Percentiles rank a stretch among this genome's conserved stretches.
Conservation (phyloP, 2,329 filamentous ascomycete species). For the Fusarium sp. region DNA sequence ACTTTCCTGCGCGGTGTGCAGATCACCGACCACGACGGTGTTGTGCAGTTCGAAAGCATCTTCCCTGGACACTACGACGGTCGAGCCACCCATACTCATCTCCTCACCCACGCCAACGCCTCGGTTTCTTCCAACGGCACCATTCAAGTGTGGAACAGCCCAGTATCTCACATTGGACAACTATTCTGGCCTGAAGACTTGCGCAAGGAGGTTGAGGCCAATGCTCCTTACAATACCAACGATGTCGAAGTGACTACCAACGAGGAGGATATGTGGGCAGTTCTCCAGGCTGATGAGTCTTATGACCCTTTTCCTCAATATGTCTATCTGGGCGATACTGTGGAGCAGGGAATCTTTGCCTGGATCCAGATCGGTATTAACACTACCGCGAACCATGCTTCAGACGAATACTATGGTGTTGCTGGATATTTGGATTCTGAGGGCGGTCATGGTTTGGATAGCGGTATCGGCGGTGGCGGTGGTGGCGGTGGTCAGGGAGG, state of each 20-base stretch:
- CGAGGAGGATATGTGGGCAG: slow-evolving; percentile 20
- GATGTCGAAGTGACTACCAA: slow-evolving; percentile 1
- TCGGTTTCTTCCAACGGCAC: slow-evolving; percentile 14
- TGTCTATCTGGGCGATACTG: slow-evolving; percentile 7
- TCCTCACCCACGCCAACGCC: slow-evolving; percentile 7
- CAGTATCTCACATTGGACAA: slow-evolving; percentile 17
- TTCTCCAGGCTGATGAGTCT: slow-evolving; percentile 16
- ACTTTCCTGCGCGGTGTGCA: slow-evolving; percentile 20
- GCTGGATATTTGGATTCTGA: slow-evolving; percentile 9
- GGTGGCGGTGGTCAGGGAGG: not conserved
- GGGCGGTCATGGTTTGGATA: slow-evolving; percentile 12
- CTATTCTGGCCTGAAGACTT: slow-evolving; percentile 22
- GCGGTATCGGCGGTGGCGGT: slow-evolving; percentile 9
- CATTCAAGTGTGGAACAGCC: slow-evolving; percentile 16
- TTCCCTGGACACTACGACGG: slow-evolving; percentile 16
- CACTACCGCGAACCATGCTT: not conserved
- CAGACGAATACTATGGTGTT: slow-evolving; percentile 8
- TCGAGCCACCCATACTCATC: slow-evolving; percentile 8
- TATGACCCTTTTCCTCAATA: slow-evolving; percentile 24
- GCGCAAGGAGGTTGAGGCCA: not conserved
- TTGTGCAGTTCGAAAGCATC: slow-evolving; percentile 17
- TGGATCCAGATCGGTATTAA: slow-evolving; percentile 23
- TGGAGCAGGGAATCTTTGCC: slow-evolving; percentile 17
- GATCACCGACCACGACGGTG: slow-evolving; percentile 13
- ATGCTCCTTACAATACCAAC: slow-evolving; percentile 12